Conservation (phyloP, 2,329 filamentous ascomycete species). For the Cladosporium austrohemisphaericum region DNA sequence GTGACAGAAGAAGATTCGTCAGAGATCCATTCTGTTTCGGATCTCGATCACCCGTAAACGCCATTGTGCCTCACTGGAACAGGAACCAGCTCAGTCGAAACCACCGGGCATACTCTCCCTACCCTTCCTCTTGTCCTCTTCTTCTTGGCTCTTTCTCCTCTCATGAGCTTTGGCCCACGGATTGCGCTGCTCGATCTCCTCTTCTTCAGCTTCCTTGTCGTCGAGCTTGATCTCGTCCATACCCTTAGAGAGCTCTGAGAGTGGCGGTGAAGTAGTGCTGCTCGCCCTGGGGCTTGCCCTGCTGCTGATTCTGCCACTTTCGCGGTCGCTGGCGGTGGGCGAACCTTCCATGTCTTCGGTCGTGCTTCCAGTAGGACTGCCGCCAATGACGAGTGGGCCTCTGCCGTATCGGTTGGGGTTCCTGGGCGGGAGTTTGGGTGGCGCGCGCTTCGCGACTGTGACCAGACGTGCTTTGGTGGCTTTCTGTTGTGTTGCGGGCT, state of each 20-base stretch:
- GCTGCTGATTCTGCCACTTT: constrained; percentile 3
- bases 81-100: constrained; percentile 31
- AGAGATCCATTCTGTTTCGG: too few species aligned
- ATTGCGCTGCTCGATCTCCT: constrained; percentile 20
- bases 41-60: too few species aligned
- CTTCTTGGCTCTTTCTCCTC: constrained; percentile 18
- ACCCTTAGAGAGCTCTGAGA: constrained; percentile 1
- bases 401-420: constrained; percentile 58
- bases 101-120: constrained; percentile 30
- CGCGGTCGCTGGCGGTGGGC: constrained; percentile 12
- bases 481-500: constrained; percentile 45
- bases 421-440: constrained; percentile 72
- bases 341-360: constrained; percentile 33
- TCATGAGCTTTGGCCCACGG: constrained; percentile 26
- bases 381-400: constrained; percentile 18
- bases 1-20: too few species aligned
- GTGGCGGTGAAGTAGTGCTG: neutral
- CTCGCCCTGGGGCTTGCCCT: constrained; percentile 5
- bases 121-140: constrained; percentile 17
- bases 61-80: too few species aligned
- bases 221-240: constrained; percentile 18
- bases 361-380: constrained; percentile 21
- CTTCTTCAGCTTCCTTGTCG: constrained; percentile 20
- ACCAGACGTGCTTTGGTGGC: constrained; percentile 72
- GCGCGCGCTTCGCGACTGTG: constrained; percentile 74